Evolutionary conservation across 441 rosid species (phyloP).

Genomic region (Capsella rubella): DNA sequence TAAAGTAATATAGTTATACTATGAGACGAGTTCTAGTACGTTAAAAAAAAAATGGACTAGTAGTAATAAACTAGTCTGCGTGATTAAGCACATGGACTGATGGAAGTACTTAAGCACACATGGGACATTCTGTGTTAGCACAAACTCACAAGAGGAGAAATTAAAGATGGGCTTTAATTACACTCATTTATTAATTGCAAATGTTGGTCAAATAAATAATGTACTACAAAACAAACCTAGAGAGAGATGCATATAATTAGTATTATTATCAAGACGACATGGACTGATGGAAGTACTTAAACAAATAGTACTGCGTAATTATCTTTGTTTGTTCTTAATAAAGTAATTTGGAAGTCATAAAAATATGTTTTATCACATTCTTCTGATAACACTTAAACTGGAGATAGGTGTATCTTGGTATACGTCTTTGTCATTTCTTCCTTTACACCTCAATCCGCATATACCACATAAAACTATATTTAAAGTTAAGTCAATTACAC

Average conservation of each 20-base stretch:
- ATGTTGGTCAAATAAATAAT: constrained; percentile 46
- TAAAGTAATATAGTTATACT: not conserved
- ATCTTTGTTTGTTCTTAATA: constrained; percentile 36
- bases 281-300: constrained; percentile 2
- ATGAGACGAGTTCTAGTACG: not conserved
- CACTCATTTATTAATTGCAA: constrained; percentile 37
- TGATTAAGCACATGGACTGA: constrained; percentile 39
- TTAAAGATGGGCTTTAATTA: constrained; percentile 43
- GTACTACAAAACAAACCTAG: constrained; percentile 43
- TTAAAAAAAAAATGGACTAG: not conserved
- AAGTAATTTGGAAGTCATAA: constrained; percentile 27
- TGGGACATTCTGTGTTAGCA: constrained; percentile 48
- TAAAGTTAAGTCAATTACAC: not conserved
- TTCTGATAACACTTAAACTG: constrained; percentile 6
- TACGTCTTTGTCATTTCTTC: constrained; percentile 43
- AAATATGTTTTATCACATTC: constrained; percentile 30
- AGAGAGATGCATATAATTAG: not conserved
- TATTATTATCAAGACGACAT: constrained; percentile 2
- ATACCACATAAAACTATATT: not conserved
- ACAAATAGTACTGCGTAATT: not conserved
- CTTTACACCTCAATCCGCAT: constrained; percentile 43
- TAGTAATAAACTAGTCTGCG: constrained; percentile 20
- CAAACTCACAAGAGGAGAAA: constrained; percentile 38
- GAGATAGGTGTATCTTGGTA: constrained; percentile 34
- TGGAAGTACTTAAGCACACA: constrained; percentile 11